Percentiles rank a stretch among this genome's conserved stretches.
Evolutionary conservation across 345 rosid genomes (phyloP).

Genomic region (Triadica sebifera): DNA sequence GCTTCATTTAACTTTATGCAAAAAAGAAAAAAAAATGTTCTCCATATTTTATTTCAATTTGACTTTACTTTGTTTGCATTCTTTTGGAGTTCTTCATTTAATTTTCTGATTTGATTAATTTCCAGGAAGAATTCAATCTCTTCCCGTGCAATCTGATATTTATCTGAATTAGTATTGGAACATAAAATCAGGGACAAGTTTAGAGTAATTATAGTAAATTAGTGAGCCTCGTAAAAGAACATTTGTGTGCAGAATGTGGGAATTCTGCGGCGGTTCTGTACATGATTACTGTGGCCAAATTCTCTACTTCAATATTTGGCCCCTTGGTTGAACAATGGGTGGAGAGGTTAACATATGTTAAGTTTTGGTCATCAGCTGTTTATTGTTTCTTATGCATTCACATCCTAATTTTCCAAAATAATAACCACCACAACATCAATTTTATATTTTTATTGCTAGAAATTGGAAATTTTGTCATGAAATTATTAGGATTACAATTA

Average conservation of each 20-base stretch:
- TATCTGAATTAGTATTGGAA: background rate
- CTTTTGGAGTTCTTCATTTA: background rate
- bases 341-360: constrained; percentile 49
- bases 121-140: too few relatives aligned
- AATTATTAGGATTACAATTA: too few relatives aligned
- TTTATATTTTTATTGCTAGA: too few relatives aligned
- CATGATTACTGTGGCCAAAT: constrained; percentile 86
- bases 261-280: constrained; percentile 84
- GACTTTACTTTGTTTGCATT: background rate
- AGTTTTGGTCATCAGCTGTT: constrained; percentile 31
- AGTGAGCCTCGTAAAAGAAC: too few relatives aligned
- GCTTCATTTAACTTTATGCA: background rate
- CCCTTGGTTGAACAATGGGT: constrained; percentile 65
- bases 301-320: constrained; percentile 77
- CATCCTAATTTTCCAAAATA: too few relatives aligned
- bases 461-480: too few relatives aligned
- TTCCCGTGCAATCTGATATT: background rate
- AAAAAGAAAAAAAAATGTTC: too few relatives aligned
- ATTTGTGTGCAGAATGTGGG: constrained; percentile 74
- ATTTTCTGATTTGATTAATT: background rate
- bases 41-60: background rate
- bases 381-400: background rate
- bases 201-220: background rate
- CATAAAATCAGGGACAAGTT: background rate
- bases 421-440: too few relatives aligned